These are phyloP conservation scores for Purpureocillium lavendulum DNA, from an alignment of 2,329 filamentous ascomycete species.

Conservation along the genomic window DNA sequence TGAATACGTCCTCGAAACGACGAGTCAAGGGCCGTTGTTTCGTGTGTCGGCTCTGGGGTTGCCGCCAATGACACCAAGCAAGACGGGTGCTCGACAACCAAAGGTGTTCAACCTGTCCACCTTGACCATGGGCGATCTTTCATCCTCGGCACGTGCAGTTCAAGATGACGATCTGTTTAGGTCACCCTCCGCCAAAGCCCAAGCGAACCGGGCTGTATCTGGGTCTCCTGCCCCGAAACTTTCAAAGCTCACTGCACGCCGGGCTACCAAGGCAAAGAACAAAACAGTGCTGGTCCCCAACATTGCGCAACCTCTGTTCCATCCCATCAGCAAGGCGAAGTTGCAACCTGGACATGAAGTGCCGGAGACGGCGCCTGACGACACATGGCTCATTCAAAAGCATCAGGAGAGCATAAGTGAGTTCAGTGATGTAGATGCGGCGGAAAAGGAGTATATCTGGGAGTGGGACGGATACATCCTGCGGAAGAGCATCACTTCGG, in stretches of 20 bases:
- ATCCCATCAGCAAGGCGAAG: slow-evolving; percentile 45
- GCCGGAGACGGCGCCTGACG: slow-evolving; percentile 34
- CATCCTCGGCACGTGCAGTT: slow-evolving; percentile 34
- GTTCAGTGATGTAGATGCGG: slow-evolving; percentile 44
- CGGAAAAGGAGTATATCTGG: slow-evolving; percentile 50
- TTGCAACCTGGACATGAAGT: slow-evolving; percentile 41
- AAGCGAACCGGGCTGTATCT: slow-evolving; percentile 13
- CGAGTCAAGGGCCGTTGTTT: slow-evolving; percentile 29
- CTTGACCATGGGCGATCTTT: slow-evolving; percentile 34
- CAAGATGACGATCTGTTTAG: slow-evolving; percentile 17
- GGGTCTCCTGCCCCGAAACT: slow-evolving; percentile 12
- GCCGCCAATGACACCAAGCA: slow-evolving; percentile 19
- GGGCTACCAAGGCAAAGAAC: slow-evolving; percentile 10
- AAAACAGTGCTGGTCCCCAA: slow-evolving; percentile 35
- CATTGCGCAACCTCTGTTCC: slow-evolving; percentile 45
- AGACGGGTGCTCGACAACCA: slow-evolving; percentile 29
- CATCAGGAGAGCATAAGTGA: slow-evolving; percentile 49
- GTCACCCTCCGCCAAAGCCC: slow-evolving; percentile 13
- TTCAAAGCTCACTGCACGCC: slow-evolving; percentile 6
- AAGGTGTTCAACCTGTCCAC: slow-evolving; percentile 37
- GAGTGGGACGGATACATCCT: slow-evolving; percentile 51
- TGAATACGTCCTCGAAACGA: slow-evolving; percentile 28
- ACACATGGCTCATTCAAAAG: slow-evolving; percentile 49
- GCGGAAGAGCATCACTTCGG: slow-evolving; percentile 39
- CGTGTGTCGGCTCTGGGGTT: slow-evolving; percentile 25